Evolutionary conservation across 2,329 filamentous ascomycete species (phyloP).

Genomic region (Ophiocordyceps sinensis): DNA sequence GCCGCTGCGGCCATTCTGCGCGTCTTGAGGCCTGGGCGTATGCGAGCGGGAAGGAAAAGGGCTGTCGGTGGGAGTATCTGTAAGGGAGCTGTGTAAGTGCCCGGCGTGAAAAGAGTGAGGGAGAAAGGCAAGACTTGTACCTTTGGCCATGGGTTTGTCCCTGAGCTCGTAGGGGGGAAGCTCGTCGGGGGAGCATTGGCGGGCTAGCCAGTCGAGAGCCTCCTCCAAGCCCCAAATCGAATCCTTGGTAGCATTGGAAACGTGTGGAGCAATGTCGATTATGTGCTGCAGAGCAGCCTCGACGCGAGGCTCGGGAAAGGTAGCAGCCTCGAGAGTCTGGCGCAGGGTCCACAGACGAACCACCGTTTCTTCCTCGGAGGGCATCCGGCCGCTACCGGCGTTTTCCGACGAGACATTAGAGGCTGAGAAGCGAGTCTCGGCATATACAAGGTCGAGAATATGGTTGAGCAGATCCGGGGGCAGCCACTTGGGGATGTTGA

Average conservation of each 20-base stretch:
- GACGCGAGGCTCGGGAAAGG: conserved; percentile 51
- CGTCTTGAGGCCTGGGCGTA: conserved; percentile 27
- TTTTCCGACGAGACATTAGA: conserved; percentile 34
- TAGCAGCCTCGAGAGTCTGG: conserved; percentile 52
- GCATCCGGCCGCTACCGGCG: conserved; percentile 33
- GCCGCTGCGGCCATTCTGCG: conserved; percentile 11
- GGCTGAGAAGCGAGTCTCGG: conserved; percentile 45
- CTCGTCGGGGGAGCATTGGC: conserved; percentile 54
- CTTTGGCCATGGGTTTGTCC: conserved; percentile 22
- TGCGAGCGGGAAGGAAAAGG: conserved; percentile 33
- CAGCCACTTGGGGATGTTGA: conserved; percentile 67
- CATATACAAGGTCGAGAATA: conserved; percentile 58
- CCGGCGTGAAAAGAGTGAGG: background rate
- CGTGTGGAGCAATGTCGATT: conserved; percentile 50
- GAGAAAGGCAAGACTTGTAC: conserved; percentile 7
- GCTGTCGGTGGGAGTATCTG: conserved; percentile 35
- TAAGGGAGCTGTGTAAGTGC: conserved; percentile 1
- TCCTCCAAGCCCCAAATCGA: conserved; percentile 77
- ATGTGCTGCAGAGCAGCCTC: conserved; percentile 51
- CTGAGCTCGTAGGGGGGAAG: conserved; percentile 53
- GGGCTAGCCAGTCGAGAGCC: conserved; percentile 78
- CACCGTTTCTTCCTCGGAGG: conserved; percentile 61
- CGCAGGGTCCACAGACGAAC: conserved; percentile 75
- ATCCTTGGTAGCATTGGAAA: conserved; percentile 43
- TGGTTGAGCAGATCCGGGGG: conserved; percentile 64